These are phyloP conservation scores for Brassica balearica DNA, from an alignment of 441 rosid genomes.

Conservation along the genomic window DNA sequence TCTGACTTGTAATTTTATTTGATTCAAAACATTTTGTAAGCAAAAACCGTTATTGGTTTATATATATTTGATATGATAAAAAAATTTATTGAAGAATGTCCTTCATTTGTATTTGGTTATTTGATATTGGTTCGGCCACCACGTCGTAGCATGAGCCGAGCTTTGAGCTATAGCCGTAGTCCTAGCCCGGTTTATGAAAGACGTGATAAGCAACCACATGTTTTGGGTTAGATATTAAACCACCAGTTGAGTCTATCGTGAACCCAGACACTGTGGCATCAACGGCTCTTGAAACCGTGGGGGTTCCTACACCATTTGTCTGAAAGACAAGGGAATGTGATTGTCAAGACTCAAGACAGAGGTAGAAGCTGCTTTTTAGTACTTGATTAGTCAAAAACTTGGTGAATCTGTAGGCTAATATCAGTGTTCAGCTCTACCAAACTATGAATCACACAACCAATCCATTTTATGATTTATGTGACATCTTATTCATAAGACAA, in stretches of 20 bases:
- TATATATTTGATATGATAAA: neutral
- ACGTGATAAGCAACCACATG: too few species aligned
- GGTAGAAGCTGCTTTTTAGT: too few species aligned
- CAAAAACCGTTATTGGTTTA: neutral
- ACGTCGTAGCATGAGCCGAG: constrained; percentile 54
- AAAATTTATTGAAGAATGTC: constrained; percentile 16
- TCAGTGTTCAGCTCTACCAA: neutral
- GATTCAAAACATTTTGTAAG: constrained; percentile 16
- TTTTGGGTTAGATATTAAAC: too few species aligned
- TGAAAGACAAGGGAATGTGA: constrained; percentile 32
- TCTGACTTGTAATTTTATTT: constrained; percentile 21
- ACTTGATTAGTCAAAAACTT: constrained; percentile 2
- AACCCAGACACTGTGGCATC: constrained; percentile 22
- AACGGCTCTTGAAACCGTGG: constrained; percentile 4
- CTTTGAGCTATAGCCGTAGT: neutral
- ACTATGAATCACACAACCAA: too few species aligned
- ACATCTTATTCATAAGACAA: constrained; percentile 1
- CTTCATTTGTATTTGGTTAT: neutral
- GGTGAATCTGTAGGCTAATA: neutral
- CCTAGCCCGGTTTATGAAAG: too few species aligned
- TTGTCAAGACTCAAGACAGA: constrained; percentile 8
- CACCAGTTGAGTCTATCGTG: constrained; percentile 1
- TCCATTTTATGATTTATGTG: neutral
- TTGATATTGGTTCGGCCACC: constrained; percentile 56
- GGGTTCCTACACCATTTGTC: constrained; percentile 5